Evolutionary conservation across 805 yeast species (phyloP), one percentile per base, ranked within the genome.

Genomic region (Blastobotrys chiropterorum): DNA sequence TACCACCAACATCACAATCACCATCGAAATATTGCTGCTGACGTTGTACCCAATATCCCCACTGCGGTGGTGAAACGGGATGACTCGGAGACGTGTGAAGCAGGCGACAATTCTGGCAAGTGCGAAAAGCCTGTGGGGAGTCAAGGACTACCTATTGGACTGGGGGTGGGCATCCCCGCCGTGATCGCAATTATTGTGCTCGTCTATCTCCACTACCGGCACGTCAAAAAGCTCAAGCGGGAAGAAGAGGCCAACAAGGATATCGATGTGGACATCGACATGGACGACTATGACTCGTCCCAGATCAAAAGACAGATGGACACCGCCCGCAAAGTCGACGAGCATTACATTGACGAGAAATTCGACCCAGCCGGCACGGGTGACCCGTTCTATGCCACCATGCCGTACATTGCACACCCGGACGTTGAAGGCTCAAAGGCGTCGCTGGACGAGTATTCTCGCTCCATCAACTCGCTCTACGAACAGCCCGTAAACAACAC

Each of bases 101-200:
- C 51, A 2, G 51, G 50, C 46, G 40, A 52, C 38, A 11, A 50
- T 42, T 34, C 54, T 2, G 42, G 55, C n/a, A 45, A 42, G 43
- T 61, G 65, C 31, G 53, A 56, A 38, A 50, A 48, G 46, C 63
- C 64, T 4, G 50, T 43, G 16, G 52, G 54, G 3, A 48, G 46
- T 34, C 51, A 61, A 30, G 49, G 53, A 2, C 53, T 60, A 41
- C 57, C 65, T 1, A 59, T 71, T 45, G 71, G 67, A 6, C 62
- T 69, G 3, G 73, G 71, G n/a, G 66, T 67, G 13, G 70, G 72
- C n/a, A 60, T 72, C 26, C 76, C 76, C 4, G 53, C 67, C n/a
- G 47, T 55, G 2, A 30, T 66, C 17, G 70, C 72, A 21, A 40
- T 69, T 13, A 15, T 61, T 13, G 56, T 68, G 15, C 51, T 69